Conservation (phyloP, 768 basidiomycete species). For the Rossbeevera mucosa region DNA sequence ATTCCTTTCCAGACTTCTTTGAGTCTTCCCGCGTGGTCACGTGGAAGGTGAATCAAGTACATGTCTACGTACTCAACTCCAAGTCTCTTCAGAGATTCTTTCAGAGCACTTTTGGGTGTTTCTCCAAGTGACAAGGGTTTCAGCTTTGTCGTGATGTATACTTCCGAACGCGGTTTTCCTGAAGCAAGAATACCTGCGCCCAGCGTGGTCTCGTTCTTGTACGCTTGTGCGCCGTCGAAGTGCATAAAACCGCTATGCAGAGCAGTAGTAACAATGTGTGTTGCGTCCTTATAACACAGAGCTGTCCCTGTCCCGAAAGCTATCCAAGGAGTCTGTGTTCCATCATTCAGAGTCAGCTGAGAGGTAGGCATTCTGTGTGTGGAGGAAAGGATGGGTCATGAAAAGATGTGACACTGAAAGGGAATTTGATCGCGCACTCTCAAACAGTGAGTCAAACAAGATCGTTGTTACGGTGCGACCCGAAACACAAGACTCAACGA, state of each 20-base stretch:
- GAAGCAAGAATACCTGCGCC: constrained; percentile 48
- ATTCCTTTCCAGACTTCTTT: constrained; percentile 55
- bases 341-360: constrained; percentile 51
- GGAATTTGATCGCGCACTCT: too few relatives aligned
- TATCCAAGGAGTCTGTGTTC: constrained; percentile 48
- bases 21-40: constrained; percentile 38
- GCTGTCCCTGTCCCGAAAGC: constrained; percentile 66
- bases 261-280: constrained; percentile 38
- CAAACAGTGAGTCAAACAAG: too few relatives aligned
- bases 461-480: too few relatives aligned
- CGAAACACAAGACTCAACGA: too few relatives aligned
- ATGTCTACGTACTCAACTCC: constrained; percentile 55
- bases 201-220: constrained; percentile 51
- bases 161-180: constrained; percentile 46
- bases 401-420: constrained; percentile 15
- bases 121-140: constrained; percentile 31
- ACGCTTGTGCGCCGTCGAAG: constrained; percentile 59
- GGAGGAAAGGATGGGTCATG: constrained; percentile 7
- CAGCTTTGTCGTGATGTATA: constrained; percentile 65
- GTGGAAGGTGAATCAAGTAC: constrained; percentile 56
- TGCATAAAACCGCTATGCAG: constrained; percentile 55
- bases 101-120: constrained; percentile 46
- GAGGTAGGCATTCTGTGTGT: constrained; percentile 24
- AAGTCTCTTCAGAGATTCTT: constrained; percentile 52
- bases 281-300: constrained; percentile 42